phyloP scores from a whole-genome alignment of 129 eudicot genomes.

The Escallonia rubra region DNA sequence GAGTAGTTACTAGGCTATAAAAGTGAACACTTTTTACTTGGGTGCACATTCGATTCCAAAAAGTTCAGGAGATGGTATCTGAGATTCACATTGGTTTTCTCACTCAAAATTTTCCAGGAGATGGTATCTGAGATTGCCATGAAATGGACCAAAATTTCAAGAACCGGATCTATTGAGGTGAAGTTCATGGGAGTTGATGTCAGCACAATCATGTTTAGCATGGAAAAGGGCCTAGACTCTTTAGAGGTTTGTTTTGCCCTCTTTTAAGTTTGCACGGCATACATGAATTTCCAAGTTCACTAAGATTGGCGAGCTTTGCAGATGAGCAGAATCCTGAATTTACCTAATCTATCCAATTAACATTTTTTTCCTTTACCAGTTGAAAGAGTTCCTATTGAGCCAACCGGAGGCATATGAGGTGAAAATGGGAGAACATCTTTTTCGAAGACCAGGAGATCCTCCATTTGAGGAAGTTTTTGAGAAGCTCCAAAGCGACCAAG shows the following conservation, averaged over 20 bases:
- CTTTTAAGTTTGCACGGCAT: background rate
- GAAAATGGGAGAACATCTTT: constrained; percentile 77
- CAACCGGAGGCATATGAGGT: constrained; percentile 92
- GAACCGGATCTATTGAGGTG: constrained; percentile 72
- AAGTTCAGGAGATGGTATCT: too few relatives aligned
- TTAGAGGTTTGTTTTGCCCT: constrained; percentile 54
- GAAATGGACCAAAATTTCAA: constrained; percentile 79
- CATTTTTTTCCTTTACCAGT: constrained; percentile 26
- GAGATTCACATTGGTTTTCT: too few relatives aligned
- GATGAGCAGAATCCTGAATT: background rate
- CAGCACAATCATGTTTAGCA: constrained; percentile 83
- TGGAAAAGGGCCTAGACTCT: constrained; percentile 83
- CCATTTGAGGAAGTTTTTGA: constrained; percentile 65
- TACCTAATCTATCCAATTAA: background rate
- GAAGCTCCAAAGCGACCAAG: constrained; percentile 35
- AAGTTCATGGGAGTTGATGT: constrained; percentile 77
- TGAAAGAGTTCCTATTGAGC: constrained; percentile 66
- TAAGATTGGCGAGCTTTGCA: background rate
- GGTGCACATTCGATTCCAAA: too few relatives aligned
- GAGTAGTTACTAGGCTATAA: too few relatives aligned
- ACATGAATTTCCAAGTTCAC: background rate
- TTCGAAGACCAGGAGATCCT: constrained; percentile 84
- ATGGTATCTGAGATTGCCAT: constrained; percentile 56
- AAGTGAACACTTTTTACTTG: too few relatives aligned
- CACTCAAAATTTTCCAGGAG: constrained; percentile 39